Evolutionary conservation across 2,329 filamentous ascomycete species (phyloP), one percentile per base, ranked within the genome.

Genomic region (Penicillium brasilianum): DNA sequence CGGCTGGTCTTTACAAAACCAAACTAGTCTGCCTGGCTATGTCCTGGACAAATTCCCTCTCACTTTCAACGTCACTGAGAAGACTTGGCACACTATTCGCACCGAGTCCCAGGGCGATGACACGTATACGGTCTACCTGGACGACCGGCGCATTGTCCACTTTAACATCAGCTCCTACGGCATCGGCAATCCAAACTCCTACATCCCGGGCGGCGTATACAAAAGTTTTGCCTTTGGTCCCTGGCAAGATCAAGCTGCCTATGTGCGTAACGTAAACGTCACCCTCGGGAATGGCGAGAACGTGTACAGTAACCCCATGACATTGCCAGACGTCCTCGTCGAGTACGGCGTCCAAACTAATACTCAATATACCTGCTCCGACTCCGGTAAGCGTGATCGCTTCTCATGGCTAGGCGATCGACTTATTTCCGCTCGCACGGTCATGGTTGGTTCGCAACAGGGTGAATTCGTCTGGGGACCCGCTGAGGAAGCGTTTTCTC

Each of bases 381-480:
- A 51, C 20, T 14, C 48, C 2, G 48, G 48, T n/a, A 51, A 51
- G 9, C 30, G 30, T 14, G 48, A 51, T 13, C 48, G 30, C 10
- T 51, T 20, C 30, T 51, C 48, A 22, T 51, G 48, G 48, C 48
- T 51, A 22, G 18, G 48, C 22, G 48, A 51, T n/a, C 48, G 48
- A 4, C 28, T 36, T 4, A 10, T 51, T n/a, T 51, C 48, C 10
- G n/a, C 48, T 36, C 30, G 32, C n/a, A 36, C 32, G 3, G n/a
- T 51, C 30, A 57, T 57, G 43, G 54, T 56, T 10, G 41, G 30
- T 18, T 48, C 54, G 0, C n/a, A 49, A 7, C 54, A n/a, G n/a
- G n/a, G n/a, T n/a, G n/a, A n/a, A n/a, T n/a, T n/a, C n/a, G n/a
- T n/a, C n/a, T n/a, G n/a, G n/a, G n/a, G n/a, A n/a, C n/a, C n/a